Percentiles rank a stretch among this genome's conserved stretches.
Conservation (phyloP, 345 rosid species). For the Melaleuca alternifolia region DNA sequence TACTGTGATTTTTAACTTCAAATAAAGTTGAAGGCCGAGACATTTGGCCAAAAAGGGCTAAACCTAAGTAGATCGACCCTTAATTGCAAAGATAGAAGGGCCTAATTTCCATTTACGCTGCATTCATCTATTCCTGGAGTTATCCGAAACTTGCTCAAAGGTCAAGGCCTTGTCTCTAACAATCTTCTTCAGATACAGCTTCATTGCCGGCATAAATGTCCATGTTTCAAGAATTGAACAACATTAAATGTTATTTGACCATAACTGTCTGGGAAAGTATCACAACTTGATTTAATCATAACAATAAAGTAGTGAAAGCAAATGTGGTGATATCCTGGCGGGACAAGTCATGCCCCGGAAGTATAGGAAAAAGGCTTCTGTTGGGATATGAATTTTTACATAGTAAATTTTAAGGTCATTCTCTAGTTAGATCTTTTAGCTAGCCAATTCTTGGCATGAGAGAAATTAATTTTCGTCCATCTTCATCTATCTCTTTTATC, state of each 20-base stretch:
- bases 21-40: no score
- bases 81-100: no score
- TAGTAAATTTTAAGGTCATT: neutral
- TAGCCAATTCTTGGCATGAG: neutral
- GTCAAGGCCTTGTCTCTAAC: no score
- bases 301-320: neutral
- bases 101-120: no score
- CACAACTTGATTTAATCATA: neutral
- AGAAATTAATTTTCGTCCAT: no score
- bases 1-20: no score
- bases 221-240: neutral
- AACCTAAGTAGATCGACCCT: no score
- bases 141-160: no score
- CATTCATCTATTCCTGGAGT: no score
- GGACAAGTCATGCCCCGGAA: neutral
- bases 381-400: neutral
- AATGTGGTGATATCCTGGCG: neutral
- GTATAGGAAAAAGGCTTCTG: neutral
- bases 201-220: no score
- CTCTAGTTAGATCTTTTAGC: neutral
- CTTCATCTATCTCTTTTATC: neutral
- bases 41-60: no score
- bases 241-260: neutral
- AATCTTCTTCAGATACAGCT: no score
- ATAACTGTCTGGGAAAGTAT: neutral